Conservation (phyloP, 805 yeast species). For the Jamesozyma gamospora region DNA sequence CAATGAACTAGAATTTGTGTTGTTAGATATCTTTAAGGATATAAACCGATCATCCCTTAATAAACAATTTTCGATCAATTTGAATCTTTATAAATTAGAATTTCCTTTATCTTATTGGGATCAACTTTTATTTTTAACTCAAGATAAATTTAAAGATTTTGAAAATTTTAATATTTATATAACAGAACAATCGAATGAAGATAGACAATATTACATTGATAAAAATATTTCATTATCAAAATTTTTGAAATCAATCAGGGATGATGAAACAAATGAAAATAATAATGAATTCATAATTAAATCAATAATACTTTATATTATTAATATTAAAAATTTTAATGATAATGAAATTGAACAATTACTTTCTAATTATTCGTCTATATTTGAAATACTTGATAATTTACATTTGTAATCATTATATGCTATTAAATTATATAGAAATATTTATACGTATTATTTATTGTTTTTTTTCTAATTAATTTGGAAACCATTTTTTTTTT, state of each 20-base stretch:
- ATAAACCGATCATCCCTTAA: no score
- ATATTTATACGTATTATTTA: no score
- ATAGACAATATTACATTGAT: slow-evolving; percentile 6
- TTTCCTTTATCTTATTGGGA: slow-evolving; percentile 7
- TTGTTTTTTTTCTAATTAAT: neutral
- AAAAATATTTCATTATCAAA: slow-evolving; percentile 1
- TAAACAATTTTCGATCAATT: slow-evolving; percentile 1
- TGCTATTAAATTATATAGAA: no score
- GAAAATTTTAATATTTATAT: neutral
- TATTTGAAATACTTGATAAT: slow-evolving; percentile 2
- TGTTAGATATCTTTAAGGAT: neutral
- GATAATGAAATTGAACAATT: slow-evolving; percentile 5
- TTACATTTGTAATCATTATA: neutral
- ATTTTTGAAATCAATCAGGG: neutral
- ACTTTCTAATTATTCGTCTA: neutral
- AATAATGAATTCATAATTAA: slow-evolving; percentile 5
- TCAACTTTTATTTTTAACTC: neutral
- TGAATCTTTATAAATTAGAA: slow-evolving; percentile 3
- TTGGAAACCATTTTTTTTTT: neutral
- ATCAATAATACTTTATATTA: slow-evolving; percentile 2
- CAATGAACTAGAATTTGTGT: neutral
- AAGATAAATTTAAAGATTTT: neutral
- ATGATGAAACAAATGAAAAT: neutral
- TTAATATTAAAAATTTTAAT: neutral
- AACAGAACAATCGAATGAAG: slow-evolving; percentile 4